These are phyloP conservation scores for Globisporangium lucens DNA, from an alignment of 352 stramenopile genomes.

Conservation along the genomic window DNA sequence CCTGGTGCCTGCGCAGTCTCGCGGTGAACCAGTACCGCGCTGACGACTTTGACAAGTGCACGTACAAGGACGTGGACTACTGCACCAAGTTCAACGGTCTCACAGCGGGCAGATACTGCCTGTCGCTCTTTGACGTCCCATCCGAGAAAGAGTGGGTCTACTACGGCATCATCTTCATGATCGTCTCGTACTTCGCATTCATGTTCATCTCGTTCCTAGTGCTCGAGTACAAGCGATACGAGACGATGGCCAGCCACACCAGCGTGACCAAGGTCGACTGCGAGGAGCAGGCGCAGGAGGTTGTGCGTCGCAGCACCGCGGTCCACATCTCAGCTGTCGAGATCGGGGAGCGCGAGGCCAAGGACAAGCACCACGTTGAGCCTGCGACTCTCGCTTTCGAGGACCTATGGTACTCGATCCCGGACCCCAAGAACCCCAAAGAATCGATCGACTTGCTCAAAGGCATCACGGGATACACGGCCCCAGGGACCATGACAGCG, in stretches of 20 bases:
- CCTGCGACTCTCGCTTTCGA: constrained; percentile 23
- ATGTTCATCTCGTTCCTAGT: constrained; percentile 23
- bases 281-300: constrained; percentile 8
- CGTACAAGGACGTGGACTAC: constrained; percentile 22
- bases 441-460: constrained; percentile 52
- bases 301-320: constrained; percentile 9
- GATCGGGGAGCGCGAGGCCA: not conserved
- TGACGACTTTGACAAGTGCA: constrained; percentile 12
- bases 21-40: constrained; percentile 20
- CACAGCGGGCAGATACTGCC: constrained; percentile 20
- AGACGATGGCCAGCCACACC: constrained; percentile 12
- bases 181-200: constrained; percentile 22
- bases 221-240: constrained; percentile 26
- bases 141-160: constrained; percentile 21
- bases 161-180: constrained; percentile 23
- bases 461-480: constrained; percentile 24
- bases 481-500: constrained; percentile 50
- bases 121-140: constrained; percentile 25
- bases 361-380: constrained; percentile 7
- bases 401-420: constrained; percentile 27
- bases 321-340: not conserved
- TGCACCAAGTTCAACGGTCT: constrained; percentile 13
- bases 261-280: constrained; percentile 11
- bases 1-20: constrained; percentile 25
- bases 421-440: constrained; percentile 21